Evolutionary conservation across 2,329 filamentous ascomycete genomes (phyloP), one percentile per base, ranked within the genome.

Genomic region (Monosporascus sp.): DNA sequence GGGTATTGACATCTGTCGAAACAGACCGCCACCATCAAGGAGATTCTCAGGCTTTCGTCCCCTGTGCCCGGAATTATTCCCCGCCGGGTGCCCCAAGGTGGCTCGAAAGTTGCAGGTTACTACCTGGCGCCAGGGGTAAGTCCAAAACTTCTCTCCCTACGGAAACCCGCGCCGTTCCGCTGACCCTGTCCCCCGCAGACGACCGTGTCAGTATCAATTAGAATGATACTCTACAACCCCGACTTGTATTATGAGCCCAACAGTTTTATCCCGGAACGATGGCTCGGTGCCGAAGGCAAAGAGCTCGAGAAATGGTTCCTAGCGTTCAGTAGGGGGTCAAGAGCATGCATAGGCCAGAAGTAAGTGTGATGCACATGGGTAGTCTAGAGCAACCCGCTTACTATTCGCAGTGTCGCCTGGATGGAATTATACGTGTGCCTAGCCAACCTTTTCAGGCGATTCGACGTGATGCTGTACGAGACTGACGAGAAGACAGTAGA

Each of bases 251-350:
- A 34, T 17, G 46, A 58, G 7, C 51, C 54, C 1, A 36, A 56
- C 14, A 49, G 48, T 19, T 58, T 58, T 31, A 50, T 54, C 7
- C 56, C 56, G 7, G 56, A 58, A 31, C 51, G 56, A 24, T 58
- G 56, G 56, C 47, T 58, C 2, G 51, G 50, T 6, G 40, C 50
- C 8, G 43, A 50, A 6, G 48, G 48, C 5, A 57, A 57, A 34
- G 49, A 56, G 26, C 34, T 58, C 24, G 56, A 58, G 16, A 52
- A 54, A n/a, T 58, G 51, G 51, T 56, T 58, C 26, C 54, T 58
- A 6, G 46, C 49, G 19, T 58, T 58, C 19, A 51, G 54, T 27
- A 58, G 53, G 45, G 56, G 56, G 3, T 46, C 49, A 22, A 46
- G 56, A 31, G 50, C 45, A 24, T 58, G 56, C 17, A 40, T 58